phyloP scores from a whole-genome alignment of 78 protist genomes.

The Guillardia theta region DNA sequence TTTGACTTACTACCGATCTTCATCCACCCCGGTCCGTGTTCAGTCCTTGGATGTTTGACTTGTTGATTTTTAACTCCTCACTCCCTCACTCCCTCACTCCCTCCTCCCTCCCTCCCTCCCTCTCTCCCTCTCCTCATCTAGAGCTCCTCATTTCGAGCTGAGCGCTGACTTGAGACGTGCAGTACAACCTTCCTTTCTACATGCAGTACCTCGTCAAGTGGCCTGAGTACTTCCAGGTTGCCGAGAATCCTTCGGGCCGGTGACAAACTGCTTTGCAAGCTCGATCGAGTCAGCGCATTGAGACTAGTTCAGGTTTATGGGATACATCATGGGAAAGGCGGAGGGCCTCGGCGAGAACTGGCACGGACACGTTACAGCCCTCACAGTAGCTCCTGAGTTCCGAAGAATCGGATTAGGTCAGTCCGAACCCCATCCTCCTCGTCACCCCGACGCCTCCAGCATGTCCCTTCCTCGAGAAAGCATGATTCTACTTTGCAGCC shows the following conservation, averaged over 20 bases:
- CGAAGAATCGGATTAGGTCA: slow-evolving; percentile 42
- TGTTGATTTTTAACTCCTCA: too few species aligned
- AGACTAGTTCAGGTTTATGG: slow-evolving; percentile 2
- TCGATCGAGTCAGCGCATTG: too few species aligned
- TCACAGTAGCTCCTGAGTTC: slow-evolving; percentile 92
- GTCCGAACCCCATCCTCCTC: not conserved
- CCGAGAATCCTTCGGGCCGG: not conserved
- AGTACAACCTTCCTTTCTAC: slow-evolving; percentile 88
- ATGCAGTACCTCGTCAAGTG: slow-evolving; percentile 84
- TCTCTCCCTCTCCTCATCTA: too few species aligned
- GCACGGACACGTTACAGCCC: slow-evolving; percentile 98
- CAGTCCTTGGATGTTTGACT: too few species aligned
- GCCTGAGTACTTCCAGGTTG: slow-evolving; percentile 78
- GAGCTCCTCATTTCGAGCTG: too few species aligned
- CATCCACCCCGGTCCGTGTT: too few species aligned
- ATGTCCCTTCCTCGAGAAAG: not conserved
- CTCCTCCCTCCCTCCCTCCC: too few species aligned
- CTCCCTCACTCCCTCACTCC: too few species aligned
- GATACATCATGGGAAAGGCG: slow-evolving; percentile 80
- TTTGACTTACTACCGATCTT: too few species aligned
- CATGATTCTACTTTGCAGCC: too few species aligned
- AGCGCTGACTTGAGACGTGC: too few species aligned
- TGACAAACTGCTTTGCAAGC: too few species aligned
- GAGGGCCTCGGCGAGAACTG: slow-evolving; percentile 81
- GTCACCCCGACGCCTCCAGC: not conserved